Evolutionary conservation across 352 stramenopile genomes (phyloP), one percentile per base, ranked within the genome.

Genomic region (Phytophthora sp.): DNA sequence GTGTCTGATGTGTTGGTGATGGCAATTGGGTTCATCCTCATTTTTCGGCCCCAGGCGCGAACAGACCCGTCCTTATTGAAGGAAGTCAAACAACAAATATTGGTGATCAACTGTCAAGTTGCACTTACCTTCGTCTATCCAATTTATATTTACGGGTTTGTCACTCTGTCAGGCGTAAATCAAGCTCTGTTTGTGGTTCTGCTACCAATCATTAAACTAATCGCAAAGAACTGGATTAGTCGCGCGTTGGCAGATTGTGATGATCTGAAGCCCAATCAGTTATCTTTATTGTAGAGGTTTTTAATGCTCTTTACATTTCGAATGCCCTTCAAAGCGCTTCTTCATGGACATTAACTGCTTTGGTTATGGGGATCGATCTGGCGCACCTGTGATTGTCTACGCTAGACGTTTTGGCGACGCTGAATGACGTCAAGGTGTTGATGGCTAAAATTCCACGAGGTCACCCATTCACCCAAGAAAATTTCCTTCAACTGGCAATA

Each of bases 261-360:
- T 9, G 62, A 77, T 42, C 3, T 48, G 8, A 76, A 77, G 42
- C 61, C 75, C n/a, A n/a, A n/a, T n/a, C n/a, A n/a, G 27, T 58
- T 18, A 30, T 78, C 13, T 74, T 82, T 66, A 76, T 77, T 21
- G 54, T 73, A 18, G 66, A 82, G 27, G 43, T 77, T 20, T 58
- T 58, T 18, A 38, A 58, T 20, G 37, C 50, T 4, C 28, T 42
- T 72, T 79, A 57, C 53, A 72, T 60, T 9, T 70, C 44, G n/a
- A 37, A 6, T 20, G 18, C 39, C 24, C 28, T 44, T n/a, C 52
- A 60, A 11, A 52, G 15, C n/a, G 37, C 50, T 9, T 58, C 17
- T 23, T 58, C 50, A 1, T 48, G 27, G 26, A 30, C 7, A 5
- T 37, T 24, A 5, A 46, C 24, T 15, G 34, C 49, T 15, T 28